Percentiles rank a stretch among this genome's conserved stretches.
Evolutionary conservation across 257 asterid genomes (phyloP).

Genomic region (Ilex aquifolium): DNA sequence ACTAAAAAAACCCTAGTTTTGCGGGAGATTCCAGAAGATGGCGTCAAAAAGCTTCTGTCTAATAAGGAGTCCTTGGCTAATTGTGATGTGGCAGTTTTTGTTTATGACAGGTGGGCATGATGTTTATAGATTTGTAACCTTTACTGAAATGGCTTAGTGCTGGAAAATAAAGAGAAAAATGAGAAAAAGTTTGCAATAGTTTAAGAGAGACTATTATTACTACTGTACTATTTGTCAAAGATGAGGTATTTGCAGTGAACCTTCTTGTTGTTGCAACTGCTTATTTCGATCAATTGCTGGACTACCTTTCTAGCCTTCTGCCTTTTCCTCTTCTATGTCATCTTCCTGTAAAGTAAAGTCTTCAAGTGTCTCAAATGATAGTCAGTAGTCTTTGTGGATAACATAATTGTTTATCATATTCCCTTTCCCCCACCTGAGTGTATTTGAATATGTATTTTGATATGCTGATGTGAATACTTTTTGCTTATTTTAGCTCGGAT

Average conservation of each 20-base stretch:
- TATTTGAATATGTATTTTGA: neutral
- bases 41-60: slow-evolving; percentile 51
- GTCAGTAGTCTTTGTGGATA: no score
- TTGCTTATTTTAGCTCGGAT: slow-evolving; percentile 51
- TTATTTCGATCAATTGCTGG: neutral
- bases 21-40: slow-evolving; percentile 88
- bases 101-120: slow-evolving; percentile 73
- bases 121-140: no score
- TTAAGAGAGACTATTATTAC: neutral
- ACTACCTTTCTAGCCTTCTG: neutral
- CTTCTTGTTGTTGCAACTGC: neutral
- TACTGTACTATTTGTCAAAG: no score
- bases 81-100: slow-evolving; percentile 86
- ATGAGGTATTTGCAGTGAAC: neutral
- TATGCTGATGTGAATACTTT: slow-evolving; percentile 1
- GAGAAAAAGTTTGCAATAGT: neutral
- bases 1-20: slow-evolving; percentile 68
- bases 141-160: neutral
- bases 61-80: slow-evolving; percentile 68
- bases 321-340: no score
- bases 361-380: no score
- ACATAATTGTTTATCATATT: neutral
- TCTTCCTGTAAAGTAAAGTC: no score
- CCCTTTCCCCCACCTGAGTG: neutral
- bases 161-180: neutral